A percentile compares a stretch with the other conserved stretches of the same genome.
Conservation (phyloP, 495 filamentous ascomycete genomes). For the Annulohypoxylon bovei region DNA sequence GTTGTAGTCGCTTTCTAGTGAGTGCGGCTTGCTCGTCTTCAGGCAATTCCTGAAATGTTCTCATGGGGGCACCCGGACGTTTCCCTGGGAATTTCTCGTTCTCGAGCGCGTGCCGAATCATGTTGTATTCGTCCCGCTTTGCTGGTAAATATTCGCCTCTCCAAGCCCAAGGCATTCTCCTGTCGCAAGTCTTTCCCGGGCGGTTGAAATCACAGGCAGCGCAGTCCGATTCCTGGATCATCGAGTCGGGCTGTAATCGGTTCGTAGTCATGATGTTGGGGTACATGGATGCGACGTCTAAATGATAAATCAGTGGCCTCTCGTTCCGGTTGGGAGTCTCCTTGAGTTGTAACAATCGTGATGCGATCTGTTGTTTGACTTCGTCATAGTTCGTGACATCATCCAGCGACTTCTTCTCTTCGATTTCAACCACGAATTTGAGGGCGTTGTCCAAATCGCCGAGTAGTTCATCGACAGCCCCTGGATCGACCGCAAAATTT, state of each 20-base stretch:
- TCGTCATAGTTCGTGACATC: slow-evolving; percentile 95
- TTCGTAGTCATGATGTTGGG: slow-evolving; percentile 99
- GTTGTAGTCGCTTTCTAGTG: slow-evolving; percentile 86
- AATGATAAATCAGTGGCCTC: slow-evolving; percentile 92
- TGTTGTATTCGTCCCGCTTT: slow-evolving; percentile 98
- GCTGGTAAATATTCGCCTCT: slow-evolving; percentile 97
- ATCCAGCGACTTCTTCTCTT: slow-evolving; percentile 92
- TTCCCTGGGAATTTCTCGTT: slow-evolving; percentile 90
- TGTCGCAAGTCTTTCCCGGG: slow-evolving; percentile 96
- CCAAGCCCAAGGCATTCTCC: slow-evolving; percentile 96
- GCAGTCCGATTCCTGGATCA: slow-evolving; percentile 96
- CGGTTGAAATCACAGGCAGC: slow-evolving; percentile 98
- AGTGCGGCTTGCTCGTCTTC: slow-evolving; percentile 83
- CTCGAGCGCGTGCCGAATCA: slow-evolving; percentile 92
- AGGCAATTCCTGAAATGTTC: slow-evolving; percentile 82
- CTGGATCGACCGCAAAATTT: slow-evolving; percentile 87
- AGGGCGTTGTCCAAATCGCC: slow-evolving; percentile 89
- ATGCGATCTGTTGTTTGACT: slow-evolving; percentile 83
- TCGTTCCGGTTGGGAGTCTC: slow-evolving; percentile 83
- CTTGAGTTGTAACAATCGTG: slow-evolving; percentile 77
- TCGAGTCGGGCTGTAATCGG: slow-evolving; percentile 94
- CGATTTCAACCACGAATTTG: slow-evolving; percentile 89
- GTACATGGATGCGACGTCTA: slow-evolving; percentile 99
- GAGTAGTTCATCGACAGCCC: slow-evolving; percentile 88
- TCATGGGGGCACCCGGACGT: slow-evolving; percentile 71